Evolutionary conservation across 495 filamentous ascomycete genomes (phyloP), one percentile per base, ranked within the genome.

Genomic region (Penicillium flavigenum): DNA sequence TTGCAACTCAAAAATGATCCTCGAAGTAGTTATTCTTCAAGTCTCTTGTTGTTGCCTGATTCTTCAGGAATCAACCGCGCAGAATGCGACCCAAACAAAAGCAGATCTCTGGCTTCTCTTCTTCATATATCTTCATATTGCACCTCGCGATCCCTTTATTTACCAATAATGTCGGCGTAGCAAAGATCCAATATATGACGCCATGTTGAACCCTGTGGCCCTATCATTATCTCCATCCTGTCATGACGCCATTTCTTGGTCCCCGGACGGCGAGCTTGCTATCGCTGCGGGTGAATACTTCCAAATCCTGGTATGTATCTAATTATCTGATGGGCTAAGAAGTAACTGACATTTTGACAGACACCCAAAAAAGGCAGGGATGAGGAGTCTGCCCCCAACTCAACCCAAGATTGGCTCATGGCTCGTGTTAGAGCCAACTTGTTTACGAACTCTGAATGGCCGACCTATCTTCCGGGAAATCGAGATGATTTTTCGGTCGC

Each of bases 221-320:
- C 59, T 78, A 3, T 63, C 66, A 12, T 47, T 73, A 16, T 72
- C 64, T 38, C 76, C 77, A 7, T 79, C 75, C 5, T 78, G 72
- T 58, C 66, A 68, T n/a, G 68, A 82, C 59, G 83, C 81, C 50
- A 70, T 88, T 12, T 71, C 77, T 45, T 88, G 86, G 84, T 88
- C 86, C 0, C 62, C 73, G 32, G 84, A 87, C 65, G 83, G 83
- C 31, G 79, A 86, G 51, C 70, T 88, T 17, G 85, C 86, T 6
- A 61, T 88, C 47, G 81, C 80, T 8, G 79, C 79, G 7, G 79
- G 81, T 20, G 84, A 87, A 59, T 67, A 79, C 58, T 79, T 87
- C 29, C 71, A 84, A 24, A 72, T 88, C 38, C 64, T 86, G 52
- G 80, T 83, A 53, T 31, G 72, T 64, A 7, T 41, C 14, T 17